Conservation (phyloP, 2,329 filamentous ascomycete genomes). For the Scytalidium lignicola region DNA sequence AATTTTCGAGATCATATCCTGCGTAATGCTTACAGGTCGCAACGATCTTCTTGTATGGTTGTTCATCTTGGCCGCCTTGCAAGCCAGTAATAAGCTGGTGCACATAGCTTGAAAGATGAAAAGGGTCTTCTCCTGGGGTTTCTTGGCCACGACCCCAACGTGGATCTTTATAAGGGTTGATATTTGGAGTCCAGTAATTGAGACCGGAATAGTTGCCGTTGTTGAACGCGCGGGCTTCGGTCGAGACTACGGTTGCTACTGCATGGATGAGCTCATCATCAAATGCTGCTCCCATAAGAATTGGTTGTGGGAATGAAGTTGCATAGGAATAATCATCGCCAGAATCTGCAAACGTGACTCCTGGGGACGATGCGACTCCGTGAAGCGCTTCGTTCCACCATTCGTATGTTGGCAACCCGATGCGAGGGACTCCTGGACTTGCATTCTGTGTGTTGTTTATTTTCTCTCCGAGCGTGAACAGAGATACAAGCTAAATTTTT, state of each 20-base stretch:
- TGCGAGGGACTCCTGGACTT: constrained; percentile 12
- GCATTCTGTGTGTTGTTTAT: constrained; percentile 9
- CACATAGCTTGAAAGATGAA: constrained; percentile 44
- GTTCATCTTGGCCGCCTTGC: constrained; percentile 38
- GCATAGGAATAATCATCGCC: constrained; percentile 52
- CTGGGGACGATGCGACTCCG: constrained; percentile 50
- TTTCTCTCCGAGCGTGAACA: constrained; percentile 12
- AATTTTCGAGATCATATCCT: constrained; percentile 48
- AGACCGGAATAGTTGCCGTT: constrained; percentile 52
- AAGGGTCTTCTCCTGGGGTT: constrained; percentile 52
- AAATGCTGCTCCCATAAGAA: constrained; percentile 57
- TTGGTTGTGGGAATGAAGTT: constrained; percentile 62
- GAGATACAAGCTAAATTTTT: constrained; percentile 3
- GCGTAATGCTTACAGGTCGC: constrained; percentile 55
- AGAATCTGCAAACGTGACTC: constrained; percentile 47
- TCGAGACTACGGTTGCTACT: constrained; percentile 50
- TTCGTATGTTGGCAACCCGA: constrained; percentile 39
- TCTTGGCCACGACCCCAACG: constrained; percentile 58
- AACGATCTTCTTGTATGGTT: constrained; percentile 37
- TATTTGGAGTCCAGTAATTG: constrained; percentile 62
- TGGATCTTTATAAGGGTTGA: constrained; percentile 60
- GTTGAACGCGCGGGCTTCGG: constrained; percentile 60
- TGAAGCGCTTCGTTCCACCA: constrained; percentile 62
- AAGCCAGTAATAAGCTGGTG: constrained; percentile 48
- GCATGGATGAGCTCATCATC: constrained; percentile 55